phyloP scores from a whole-genome alignment of 768 basidiomycete species.

The Mycena crocata region DNA sequence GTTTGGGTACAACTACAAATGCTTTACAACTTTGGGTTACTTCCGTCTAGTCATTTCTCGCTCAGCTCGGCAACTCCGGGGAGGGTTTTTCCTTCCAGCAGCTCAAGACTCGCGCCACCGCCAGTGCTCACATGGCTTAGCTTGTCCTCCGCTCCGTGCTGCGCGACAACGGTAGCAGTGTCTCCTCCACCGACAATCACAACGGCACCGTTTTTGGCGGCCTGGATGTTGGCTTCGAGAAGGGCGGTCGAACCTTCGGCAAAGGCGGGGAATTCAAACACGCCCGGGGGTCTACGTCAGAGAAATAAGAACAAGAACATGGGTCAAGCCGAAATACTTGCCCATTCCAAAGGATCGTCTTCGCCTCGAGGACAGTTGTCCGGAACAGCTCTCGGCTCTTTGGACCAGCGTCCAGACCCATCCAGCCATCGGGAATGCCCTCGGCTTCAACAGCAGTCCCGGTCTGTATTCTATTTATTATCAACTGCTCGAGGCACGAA shows the following conservation, averaged over 20 bases:
- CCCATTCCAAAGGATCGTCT: slow-evolving; percentile 99
- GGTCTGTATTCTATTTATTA: slow-evolving; percentile 54
- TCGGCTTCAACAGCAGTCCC: slow-evolving; percentile 80
- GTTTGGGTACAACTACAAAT: slow-evolving; percentile 8
- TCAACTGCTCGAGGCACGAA: neutral
- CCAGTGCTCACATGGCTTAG: slow-evolving; percentile 98
- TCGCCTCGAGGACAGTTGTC: slow-evolving; percentile 83
- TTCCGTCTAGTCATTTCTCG: slow-evolving; percentile 65
- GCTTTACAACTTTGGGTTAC: slow-evolving; percentile 25
- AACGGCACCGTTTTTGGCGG: slow-evolving; percentile 85
- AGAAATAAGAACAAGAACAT: slow-evolving; percentile 18
- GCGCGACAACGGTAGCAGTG: slow-evolving; percentile 96
- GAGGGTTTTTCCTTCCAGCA: slow-evolving; percentile 96
- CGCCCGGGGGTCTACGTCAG: slow-evolving; percentile 85
- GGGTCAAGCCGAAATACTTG: slow-evolving; percentile 45
- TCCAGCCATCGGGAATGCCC: slow-evolving; percentile 93
- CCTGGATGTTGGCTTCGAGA: slow-evolving; percentile 87
- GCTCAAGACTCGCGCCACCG: slow-evolving; percentile 92
- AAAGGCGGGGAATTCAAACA: slow-evolving; percentile 96
- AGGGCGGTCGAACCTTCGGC: slow-evolving; percentile 86
- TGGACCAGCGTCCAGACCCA: slow-evolving; percentile 94
- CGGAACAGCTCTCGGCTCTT: slow-evolving; percentile 86
- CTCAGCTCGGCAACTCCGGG: slow-evolving; percentile 94
- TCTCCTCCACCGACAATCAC: slow-evolving; percentile 98
- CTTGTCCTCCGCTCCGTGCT: slow-evolving; percentile 85